Percentiles rank a stretch among this genome's conserved stretches.
phyloP scores from a whole-genome alignment of 1,284 basidiomycete species.

The Butyriboletus appendiculatus region DNA sequence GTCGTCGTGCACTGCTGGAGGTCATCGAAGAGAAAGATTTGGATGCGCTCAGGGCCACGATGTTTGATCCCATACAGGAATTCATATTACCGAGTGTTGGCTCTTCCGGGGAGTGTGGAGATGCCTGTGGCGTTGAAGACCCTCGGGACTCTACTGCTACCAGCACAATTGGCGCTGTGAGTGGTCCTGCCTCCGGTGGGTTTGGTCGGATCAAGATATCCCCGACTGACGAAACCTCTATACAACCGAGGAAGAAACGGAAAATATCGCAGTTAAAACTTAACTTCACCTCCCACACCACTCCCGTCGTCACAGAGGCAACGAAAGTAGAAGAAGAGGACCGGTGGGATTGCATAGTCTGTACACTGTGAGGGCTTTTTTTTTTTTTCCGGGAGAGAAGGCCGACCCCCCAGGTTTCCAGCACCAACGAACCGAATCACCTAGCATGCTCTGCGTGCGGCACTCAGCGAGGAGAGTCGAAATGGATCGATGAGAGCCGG shows the following conservation, averaged over 20 bases:
- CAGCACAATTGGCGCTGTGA: background rate
- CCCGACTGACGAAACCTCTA: background rate
- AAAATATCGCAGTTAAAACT: conserved; percentile 15
- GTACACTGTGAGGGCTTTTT: conserved; percentile 24
- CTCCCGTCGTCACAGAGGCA: background rate
- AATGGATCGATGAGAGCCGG: conserved; percentile 14
- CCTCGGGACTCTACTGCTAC: background rate
- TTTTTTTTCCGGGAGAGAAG: background rate
- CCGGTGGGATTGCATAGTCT: conserved; percentile 27
- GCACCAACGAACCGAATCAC: conserved; percentile 29
- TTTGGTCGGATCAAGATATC: background rate
- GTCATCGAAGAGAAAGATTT: conserved; percentile 28
- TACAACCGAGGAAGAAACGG: conserved; percentile 20
- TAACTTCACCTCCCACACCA: background rate
- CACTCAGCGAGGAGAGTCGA: conserved; percentile 29
- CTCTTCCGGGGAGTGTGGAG: conserved; percentile 1
- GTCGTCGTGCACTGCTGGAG: conserved; percentile 22
- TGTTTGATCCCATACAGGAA: conserved; percentile 15
- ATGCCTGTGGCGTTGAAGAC: background rate
- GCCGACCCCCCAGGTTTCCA: conserved; percentile 5
- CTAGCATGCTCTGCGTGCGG: conserved; percentile 34
- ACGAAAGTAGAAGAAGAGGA: background rate
- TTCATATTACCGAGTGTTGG: conserved; percentile 21
- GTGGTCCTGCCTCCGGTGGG: background rate
- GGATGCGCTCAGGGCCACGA: conserved; percentile 21